Evolutionary conservation across 495 filamentous ascomycete genomes (phyloP), one percentile per base, ranked within the genome.

Genomic region (Podospora bellae-mahoneyi): DNA sequence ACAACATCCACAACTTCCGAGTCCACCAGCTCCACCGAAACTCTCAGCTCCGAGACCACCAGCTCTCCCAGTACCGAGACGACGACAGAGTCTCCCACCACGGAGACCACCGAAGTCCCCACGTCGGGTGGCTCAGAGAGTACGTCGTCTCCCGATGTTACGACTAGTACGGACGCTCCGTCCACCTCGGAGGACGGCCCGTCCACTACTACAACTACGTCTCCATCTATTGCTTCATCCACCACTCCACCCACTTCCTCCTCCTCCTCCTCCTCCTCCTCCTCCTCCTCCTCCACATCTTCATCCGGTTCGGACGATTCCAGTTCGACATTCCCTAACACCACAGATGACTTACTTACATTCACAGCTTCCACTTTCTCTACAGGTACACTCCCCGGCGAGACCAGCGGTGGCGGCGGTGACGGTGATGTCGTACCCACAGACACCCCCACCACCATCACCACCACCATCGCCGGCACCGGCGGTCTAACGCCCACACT

Each of bases 91-190:
- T 58, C 55, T 58, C 4, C 55, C 55, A 23, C 16, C 18, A 58
- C 55, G 55, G 55, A 58, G 55, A 58, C 55, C 23, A 20, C 55
- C 55, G 55, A 58, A 15, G 55, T 26, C 55, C 4, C 55, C 55
- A 58, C 55, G 19, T 58, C 55, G 55, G 55, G n/a, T 13, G 55
- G 18, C 55, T 58, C 55, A 58, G 55, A 58, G 55, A 58, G 55
- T 58, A 58, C 55, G 55, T 58, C 55, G n/a, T 9, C 55, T 58
- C n/a, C 55, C 4, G 55, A 58, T 58, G 55, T 10, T 19, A 19
- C 55, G 55, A 20, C 55, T 58, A 58, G n/a, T 20, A 15, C 55
- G 15, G 55, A 58, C 23, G 55, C 55, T 58, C 55, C 55, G 55
- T 58, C 55, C 23, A 26, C 55, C 7, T 20, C 55, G 18, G 55